phyloP scores from a whole-genome alignment of 176 grass and related monocot genomes.

The Cymbopogon citratus region DNA sequence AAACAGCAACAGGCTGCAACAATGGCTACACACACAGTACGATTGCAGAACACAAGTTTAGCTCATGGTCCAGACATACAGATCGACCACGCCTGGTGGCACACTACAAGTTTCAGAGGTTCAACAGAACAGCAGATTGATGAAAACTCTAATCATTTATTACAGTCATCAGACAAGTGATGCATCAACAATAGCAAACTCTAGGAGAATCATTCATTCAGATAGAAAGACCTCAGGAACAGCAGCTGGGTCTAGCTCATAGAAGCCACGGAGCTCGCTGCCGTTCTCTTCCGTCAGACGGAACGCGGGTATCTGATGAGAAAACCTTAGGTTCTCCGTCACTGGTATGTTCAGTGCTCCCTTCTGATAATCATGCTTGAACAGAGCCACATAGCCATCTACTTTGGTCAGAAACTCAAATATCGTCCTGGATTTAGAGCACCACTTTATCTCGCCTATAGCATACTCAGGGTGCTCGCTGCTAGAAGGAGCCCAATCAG shows the following conservation, averaged over 20 bases:
- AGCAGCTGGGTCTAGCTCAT: conserved; percentile 78
- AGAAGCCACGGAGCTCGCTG: conserved; percentile 61
- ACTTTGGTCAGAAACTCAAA: conserved; percentile 48
- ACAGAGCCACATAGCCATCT: conserved; percentile 49
- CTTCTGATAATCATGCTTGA: conserved; percentile 39
- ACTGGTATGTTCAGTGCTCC: conserved; percentile 36
- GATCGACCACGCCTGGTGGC: too few species aligned
- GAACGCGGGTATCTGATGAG: conserved; percentile 64
- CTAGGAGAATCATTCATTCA: not conserved
- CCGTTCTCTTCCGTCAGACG: conserved; percentile 56
- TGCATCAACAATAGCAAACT: not conserved
- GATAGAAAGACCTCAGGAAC: conserved; percentile 20
- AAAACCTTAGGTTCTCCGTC: conserved; percentile 57
- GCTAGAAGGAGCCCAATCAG: conserved; percentile 37
- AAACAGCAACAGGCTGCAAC: too few species aligned
- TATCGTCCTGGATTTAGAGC: conserved; percentile 35
- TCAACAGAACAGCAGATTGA: too few species aligned
- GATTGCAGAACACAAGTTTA: too few species aligned
- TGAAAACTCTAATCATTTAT: not conserved
- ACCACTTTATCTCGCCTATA: conserved; percentile 46
- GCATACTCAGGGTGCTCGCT: conserved; percentile 42
- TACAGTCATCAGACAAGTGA: not conserved
- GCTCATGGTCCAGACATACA: too few species aligned
- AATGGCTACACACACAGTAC: too few species aligned
- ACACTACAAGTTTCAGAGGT: too few species aligned